phyloP scores from a whole-genome alignment of 441 rosid genomes.

The Codiaeum variegatum region DNA sequence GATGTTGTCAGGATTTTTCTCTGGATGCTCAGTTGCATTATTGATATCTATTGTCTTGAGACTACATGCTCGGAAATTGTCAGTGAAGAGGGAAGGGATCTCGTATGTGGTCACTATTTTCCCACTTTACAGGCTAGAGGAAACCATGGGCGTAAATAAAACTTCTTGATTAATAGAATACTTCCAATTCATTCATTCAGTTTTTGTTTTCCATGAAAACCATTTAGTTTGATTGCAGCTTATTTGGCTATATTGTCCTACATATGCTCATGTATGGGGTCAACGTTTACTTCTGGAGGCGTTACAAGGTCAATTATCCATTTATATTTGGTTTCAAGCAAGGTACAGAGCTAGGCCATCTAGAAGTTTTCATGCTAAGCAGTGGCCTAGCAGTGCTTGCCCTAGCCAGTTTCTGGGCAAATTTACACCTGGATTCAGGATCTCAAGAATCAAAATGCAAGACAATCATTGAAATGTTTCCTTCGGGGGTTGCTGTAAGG shows the following conservation, averaged over 20 bases:
- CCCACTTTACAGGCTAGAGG: slow-evolving; percentile 75
- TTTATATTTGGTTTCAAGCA: slow-evolving; percentile 70
- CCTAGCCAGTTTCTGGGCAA: slow-evolving; percentile 49
- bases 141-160: slow-evolving; percentile 17
- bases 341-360: slow-evolving; percentile 61
- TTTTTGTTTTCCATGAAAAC: slow-evolving; percentile 7
- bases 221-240: slow-evolving; percentile 40
- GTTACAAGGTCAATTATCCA: slow-evolving; percentile 56
- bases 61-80: slow-evolving; percentile 41
- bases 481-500: slow-evolving; percentile 56
- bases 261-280: slow-evolving; percentile 61
- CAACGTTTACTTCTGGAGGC: slow-evolving; percentile 66
- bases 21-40: slow-evolving; percentile 57
- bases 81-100: slow-evolving; percentile 44
- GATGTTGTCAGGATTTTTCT: slow-evolving; percentile 53
- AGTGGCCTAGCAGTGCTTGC: slow-evolving; percentile 57
- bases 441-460: slow-evolving; percentile 32
- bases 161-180: background rate
- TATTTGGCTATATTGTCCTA: slow-evolving; percentile 55
- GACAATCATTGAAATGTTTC: slow-evolving; percentile 51
- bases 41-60: slow-evolving; percentile 48
- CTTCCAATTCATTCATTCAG: background rate
- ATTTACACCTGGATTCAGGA: slow-evolving; percentile 51
- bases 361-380: slow-evolving; percentile 61
- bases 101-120: slow-evolving; percentile 55